Base-by-base conservation (phyloP, 2,329 filamentous ascomycete species). In the Periconia digitata region DNA sequence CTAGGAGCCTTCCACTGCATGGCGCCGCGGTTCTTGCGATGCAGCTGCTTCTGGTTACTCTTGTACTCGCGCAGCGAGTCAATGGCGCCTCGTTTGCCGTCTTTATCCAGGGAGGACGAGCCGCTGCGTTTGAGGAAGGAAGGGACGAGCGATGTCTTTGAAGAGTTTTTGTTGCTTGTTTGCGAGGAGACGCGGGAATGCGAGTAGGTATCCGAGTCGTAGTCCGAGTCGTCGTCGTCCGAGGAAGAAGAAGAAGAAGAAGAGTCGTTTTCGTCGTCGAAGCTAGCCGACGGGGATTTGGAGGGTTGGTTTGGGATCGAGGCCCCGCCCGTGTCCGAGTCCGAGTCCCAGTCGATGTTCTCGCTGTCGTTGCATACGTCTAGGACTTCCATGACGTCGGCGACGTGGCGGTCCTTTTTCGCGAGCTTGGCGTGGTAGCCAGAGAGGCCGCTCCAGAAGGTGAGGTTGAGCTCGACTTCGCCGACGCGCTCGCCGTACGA, bases 1-100 rank as follows among this genome's bases (percentile, higher is more conserved):
- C 75, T 75, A 17, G 76, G 79, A 60, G 79, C 67, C 75, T 79
- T 80, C 83, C 85, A 90, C 71, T 90, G 87, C 87, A 90, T 90
- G 35, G 87, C 63, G 0, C 87, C 87, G 18, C 84, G 73, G 60
- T 90, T 84, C 62, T 81, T 85, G 1, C 65, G 41, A 47, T 69
- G 66, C 29, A 70, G 41, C 40, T 66, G 54, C 41, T 67, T 66
- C 15, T 51, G 44, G 22, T 62, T 55, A 8, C 56, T 47, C 35
- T 67, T 69, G 46, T 70, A 87, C 50, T 87, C 84, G 47, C 77
- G 79, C 39, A 84, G 50, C 62, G 81, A 75, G 37, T 79, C 78
- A 8, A 75, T 69, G 32, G 73, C 63, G 34, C 76, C 83, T 52
- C 76, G 72, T 53, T 71, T 76, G 1, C 71, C 68, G 34, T 70